Conservation (phyloP, 805 yeast genomes). For the Ogataea haglerorum region DNA sequence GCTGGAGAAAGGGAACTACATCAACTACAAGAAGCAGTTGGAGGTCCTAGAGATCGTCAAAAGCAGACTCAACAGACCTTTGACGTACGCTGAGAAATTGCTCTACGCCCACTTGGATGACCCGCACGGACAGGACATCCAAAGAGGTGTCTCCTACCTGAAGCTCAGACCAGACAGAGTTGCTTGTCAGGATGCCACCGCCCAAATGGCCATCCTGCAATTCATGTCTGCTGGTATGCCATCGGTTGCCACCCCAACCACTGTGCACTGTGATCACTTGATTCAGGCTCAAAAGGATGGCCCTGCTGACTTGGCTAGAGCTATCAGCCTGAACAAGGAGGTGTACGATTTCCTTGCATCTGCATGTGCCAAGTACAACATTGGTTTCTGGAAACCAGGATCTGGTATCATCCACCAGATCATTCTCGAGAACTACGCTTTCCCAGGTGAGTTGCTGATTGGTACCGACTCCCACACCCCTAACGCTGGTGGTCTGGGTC, state of each 20-base stretch:
- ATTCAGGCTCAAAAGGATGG: constrained; percentile 97
- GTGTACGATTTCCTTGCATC: constrained; percentile 92
- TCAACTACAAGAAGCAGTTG: constrained; percentile 86
- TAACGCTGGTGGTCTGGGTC: constrained; percentile 98
- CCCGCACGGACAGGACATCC: constrained; percentile 71
- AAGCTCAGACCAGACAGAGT: constrained; percentile 96
- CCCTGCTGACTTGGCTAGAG: constrained; percentile 71
- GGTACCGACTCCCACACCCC: constrained; percentile 99
- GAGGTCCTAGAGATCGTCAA: constrained; percentile 85
- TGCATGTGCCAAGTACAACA: constrained; percentile 92
- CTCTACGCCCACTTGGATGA: constrained; percentile 87
- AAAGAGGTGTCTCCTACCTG: constrained; percentile 85
- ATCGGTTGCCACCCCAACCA: constrained; percentile 85
- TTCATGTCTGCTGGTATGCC: constrained; percentile 96
- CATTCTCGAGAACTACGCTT: constrained; percentile 92
- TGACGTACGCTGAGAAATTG: constrained; percentile 92
- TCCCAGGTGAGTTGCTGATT: constrained; percentile 94
- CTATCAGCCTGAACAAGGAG: constrained; percentile 85
- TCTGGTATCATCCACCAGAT: constrained; percentile 98
- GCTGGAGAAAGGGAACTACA: constrained; percentile 78
- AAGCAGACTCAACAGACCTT: constrained; percentile 66
- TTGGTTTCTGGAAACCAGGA: constrained; percentile 99
- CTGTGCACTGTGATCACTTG: constrained; percentile 97
- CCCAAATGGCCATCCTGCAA: constrained; percentile 98
- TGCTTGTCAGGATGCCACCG: constrained; percentile 99